Percentiles rank a stretch among this genome's conserved stretches.
These are phyloP conservation scores for Chrysoporthe cubensis DNA, from an alignment of 2,329 filamentous ascomycete genomes.

Conservation along the genomic window DNA sequence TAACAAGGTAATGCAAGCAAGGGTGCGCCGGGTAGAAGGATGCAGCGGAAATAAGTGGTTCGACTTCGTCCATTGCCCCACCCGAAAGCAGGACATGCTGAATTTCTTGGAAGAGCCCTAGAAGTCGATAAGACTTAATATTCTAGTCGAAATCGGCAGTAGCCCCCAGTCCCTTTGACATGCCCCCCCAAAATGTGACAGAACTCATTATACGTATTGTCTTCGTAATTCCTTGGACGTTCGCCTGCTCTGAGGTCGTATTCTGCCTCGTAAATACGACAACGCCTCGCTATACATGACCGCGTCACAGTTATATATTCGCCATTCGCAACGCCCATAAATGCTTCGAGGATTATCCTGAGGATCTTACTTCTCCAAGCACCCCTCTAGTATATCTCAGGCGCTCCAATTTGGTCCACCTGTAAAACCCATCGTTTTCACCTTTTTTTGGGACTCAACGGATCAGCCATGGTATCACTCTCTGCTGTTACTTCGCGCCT, in stretches of 20 bases:
- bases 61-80: too few species aligned
- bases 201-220: background rate
- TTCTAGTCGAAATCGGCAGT: background rate
- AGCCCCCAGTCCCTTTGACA: background rate
- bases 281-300: background rate
- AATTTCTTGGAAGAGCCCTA: background rate
- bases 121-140: background rate
- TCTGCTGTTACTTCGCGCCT: background rate
- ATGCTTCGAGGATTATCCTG: background rate
- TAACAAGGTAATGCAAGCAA: too few species aligned
- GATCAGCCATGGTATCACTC: background rate
- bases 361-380: background rate
- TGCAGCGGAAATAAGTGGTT: too few species aligned
- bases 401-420: background rate
- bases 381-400: background rate
- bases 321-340: background rate
- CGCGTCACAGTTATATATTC: background rate
- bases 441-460: background rate
- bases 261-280: constrained; percentile 2
- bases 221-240: background rate
- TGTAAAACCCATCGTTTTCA: background rate
- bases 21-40: too few species aligned
- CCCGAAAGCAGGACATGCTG: too few species aligned
- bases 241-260: background rate
- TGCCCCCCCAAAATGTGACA: background rate